Percentiles rank a stretch among this genome's conserved stretches.
These are phyloP conservation scores for Diplosphaera chodatii DNA, from an alignment of 139 green algal species.

Conservation along the genomic window DNA sequence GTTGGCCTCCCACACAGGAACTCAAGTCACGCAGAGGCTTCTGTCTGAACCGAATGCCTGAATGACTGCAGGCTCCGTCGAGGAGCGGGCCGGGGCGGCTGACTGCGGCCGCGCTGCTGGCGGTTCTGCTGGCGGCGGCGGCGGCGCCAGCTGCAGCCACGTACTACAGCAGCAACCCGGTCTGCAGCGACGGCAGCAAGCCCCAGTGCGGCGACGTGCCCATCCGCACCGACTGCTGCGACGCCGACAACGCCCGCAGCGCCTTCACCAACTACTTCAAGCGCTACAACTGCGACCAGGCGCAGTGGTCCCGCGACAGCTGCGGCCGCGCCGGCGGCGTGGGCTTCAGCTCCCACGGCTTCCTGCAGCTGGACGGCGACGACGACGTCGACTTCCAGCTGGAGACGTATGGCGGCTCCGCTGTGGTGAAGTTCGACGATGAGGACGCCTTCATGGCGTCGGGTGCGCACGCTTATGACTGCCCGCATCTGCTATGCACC, in stretches of 20 bases:
- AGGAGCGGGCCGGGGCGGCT: background rate
- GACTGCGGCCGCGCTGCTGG: background rate
- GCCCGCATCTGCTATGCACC: background rate
- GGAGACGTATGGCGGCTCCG: background rate
- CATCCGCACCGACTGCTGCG: background rate
- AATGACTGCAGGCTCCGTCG: background rate
- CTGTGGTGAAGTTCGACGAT: background rate
- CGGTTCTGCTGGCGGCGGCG: background rate
- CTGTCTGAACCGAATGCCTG: too few species aligned
- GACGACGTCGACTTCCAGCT: background rate
- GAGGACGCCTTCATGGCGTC: background rate
- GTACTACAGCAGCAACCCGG: background rate
- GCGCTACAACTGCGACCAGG: background rate
- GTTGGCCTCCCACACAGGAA: too few species aligned
- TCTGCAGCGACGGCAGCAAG: background rate
- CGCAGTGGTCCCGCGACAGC: background rate
- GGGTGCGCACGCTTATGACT: background rate
- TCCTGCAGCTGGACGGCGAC: background rate
- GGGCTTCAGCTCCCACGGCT: background rate
- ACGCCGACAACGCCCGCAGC: background rate
- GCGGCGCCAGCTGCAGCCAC: background rate
- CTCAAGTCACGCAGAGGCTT: too few species aligned
- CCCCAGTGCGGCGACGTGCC: background rate
- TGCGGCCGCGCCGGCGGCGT: too few species aligned
- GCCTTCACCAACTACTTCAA: background rate